Conservation (phyloP, 2,329 filamentous ascomycete genomes). For the Microdochium nivale region DNA sequence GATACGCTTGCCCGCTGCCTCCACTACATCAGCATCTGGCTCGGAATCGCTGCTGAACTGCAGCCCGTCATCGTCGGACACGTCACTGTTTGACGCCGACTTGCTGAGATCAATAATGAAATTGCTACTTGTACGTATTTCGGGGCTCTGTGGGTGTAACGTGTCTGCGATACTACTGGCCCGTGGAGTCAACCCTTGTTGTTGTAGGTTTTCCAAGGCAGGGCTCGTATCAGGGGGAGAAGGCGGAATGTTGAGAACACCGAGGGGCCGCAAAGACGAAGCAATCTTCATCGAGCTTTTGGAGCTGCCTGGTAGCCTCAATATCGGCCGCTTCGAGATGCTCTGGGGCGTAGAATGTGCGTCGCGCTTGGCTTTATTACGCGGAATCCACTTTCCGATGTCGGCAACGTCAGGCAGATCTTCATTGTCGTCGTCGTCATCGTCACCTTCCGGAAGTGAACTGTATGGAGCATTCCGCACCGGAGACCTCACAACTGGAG, state of each 20-base stretch:
- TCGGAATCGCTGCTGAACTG: constrained; percentile 21
- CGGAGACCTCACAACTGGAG: not conserved
- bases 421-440: constrained; percentile 21
- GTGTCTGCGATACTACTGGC: constrained; percentile 15
- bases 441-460: constrained; percentile 2
- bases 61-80: constrained; percentile 6
- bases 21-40: constrained; percentile 24
- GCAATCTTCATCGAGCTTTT: constrained; percentile 1
- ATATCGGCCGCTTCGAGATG: not conserved
- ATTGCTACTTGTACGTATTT: constrained; percentile 7
- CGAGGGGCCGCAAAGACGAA: constrained; percentile 6
- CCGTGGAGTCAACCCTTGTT: constrained; percentile 15
- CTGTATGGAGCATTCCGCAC: not conserved
- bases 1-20: constrained; percentile 32
- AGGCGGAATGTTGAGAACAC: constrained; percentile 26
- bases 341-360: not conserved
- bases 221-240: constrained; percentile 30
- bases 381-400: constrained; percentile 16
- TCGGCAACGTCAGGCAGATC: constrained; percentile 21
- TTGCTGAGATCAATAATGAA: constrained; percentile 17
- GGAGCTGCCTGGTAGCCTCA: not conserved
- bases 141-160: constrained; percentile 16
- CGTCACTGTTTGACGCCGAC: constrained; percentile 1
- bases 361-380: constrained; percentile 2
- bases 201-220: constrained; percentile 10